phyloP scores from a whole-genome alignment of 2,329 filamentous ascomycete genomes.

The Neonectria hederae region DNA sequence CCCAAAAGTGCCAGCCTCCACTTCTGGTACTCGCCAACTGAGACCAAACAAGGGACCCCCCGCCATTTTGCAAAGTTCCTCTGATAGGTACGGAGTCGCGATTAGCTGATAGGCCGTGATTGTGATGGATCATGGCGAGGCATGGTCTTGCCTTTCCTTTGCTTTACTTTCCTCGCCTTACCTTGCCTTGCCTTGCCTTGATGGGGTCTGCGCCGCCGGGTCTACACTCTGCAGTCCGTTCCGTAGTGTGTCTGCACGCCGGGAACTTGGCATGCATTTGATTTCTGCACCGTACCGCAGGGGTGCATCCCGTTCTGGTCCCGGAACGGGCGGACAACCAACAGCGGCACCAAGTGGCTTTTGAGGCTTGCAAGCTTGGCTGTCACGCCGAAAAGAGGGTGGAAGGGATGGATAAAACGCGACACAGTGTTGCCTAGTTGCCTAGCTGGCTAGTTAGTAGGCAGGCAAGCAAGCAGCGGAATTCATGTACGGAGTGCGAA shows the following conservation, averaged over 20 bases:
- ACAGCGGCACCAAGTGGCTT: neutral
- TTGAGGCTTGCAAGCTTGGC: neutral
- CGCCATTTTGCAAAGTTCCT: constrained; percentile 7
- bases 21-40: neutral
- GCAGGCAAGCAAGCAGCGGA: neutral
- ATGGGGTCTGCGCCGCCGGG: neutral
- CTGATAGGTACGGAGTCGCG: neutral
- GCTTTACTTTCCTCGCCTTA: neutral
- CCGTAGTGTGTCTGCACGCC: neutral
- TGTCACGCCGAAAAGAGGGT: neutral
- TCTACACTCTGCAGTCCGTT: neutral
- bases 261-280: neutral
- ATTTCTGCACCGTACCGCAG: constrained; percentile 4
- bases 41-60: neutral
- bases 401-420: neutral
- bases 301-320: constrained; percentile 5
- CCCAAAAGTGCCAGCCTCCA: neutral
- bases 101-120: neutral
- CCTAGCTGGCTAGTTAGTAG: neutral
- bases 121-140: neutral
- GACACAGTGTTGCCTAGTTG: no score
- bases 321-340: constrained; percentile 7
- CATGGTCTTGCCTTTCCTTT: neutral
- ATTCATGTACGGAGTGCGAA: neutral
- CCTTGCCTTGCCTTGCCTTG: neutral